A percentile compares a stretch with the other conserved stretches of the same genome.
Evolutionary conservation across 2,329 filamentous ascomycete species (phyloP).

Genomic region (Penicillium corylophilum): DNA sequence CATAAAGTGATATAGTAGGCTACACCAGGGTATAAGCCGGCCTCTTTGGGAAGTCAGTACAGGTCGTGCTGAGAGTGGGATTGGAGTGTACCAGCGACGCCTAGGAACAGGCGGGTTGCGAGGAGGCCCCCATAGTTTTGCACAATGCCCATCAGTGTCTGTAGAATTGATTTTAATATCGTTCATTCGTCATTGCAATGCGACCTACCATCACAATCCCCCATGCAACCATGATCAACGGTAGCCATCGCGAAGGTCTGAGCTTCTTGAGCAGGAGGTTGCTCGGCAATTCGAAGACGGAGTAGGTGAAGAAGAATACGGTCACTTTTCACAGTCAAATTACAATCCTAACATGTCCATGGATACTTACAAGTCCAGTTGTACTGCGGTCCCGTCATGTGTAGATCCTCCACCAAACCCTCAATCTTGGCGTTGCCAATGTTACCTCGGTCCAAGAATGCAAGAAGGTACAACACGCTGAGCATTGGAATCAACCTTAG

Average conservation of each 20-base stretch:
- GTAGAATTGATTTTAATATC: neutral
- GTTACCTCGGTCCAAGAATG: conserved; percentile 36
- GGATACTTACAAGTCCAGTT: conserved; percentile 30
- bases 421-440: conserved; percentile 38
- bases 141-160: conserved; percentile 50
- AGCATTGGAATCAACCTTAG: conserved; percentile 29
- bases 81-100: conserved; percentile 30
- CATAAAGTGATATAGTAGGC: conserved; percentile 49
- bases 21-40: conserved; percentile 45
- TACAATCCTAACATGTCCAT: neutral
- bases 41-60: conserved; percentile 21
- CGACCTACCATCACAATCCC: conserved; percentile 44
- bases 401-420: conserved; percentile 28
- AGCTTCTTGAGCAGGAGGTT: conserved; percentile 25
- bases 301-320: conserved; percentile 31
- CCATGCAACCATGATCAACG: conserved; percentile 43
- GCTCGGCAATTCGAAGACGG: conserved; percentile 21
- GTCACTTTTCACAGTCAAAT: conserved; percentile 20
- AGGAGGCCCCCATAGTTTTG: conserved; percentile 49
- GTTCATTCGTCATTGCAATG: neutral
- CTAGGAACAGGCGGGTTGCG: conserved; percentile 47
- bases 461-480: conserved; percentile 29
- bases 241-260: conserved; percentile 30
- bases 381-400: conserved; percentile 31
- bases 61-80: neutral